Conservation (phyloP, 148 eudicot species). For the Vaccinium vitisidaea region DNA sequence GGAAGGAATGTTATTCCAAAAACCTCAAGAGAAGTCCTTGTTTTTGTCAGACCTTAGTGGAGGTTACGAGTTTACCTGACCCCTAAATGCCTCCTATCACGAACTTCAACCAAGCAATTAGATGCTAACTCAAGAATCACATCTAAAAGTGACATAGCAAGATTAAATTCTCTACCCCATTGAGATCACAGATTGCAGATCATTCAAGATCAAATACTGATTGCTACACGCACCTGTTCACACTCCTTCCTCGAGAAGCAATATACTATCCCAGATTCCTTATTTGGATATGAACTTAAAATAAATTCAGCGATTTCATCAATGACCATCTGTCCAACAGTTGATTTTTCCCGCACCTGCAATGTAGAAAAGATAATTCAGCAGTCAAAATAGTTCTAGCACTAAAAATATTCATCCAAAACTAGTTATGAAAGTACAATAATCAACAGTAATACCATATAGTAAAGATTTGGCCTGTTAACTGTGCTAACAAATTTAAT, state of each 20-base stretch:
- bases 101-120: slow-evolving; percentile 3
- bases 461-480: slow-evolving; percentile 95
- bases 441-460: slow-evolving; percentile 53
- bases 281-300: slow-evolving; percentile 72
- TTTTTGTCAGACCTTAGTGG: neutral
- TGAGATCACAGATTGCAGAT: neutral
- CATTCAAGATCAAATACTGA: neutral
- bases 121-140: slow-evolving; percentile 1
- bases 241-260: slow-evolving; percentile 99
- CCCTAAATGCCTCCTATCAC: neutral
- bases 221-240: slow-evolving; percentile 61
- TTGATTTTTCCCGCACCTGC: slow-evolving; percentile 92
- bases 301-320: slow-evolving; percentile 91
- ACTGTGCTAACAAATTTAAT: slow-evolving; percentile 89
- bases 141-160: neutral
- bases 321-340: slow-evolving; percentile 76
- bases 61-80: neutral
- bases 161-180: neutral
- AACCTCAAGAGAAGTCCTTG: neutral
- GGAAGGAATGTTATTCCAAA: neutral
- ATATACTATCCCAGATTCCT: slow-evolving; percentile 96
- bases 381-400: slow-evolving; percentile 12
- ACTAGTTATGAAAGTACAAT: neutral
- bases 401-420: slow-evolving; percentile 15
- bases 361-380: slow-evolving; percentile 16